Percentiles rank a stretch among this genome's conserved stretches.
phyloP scores from a whole-genome alignment of 768 basidiomycete species.

The Chiua virens region DNA sequence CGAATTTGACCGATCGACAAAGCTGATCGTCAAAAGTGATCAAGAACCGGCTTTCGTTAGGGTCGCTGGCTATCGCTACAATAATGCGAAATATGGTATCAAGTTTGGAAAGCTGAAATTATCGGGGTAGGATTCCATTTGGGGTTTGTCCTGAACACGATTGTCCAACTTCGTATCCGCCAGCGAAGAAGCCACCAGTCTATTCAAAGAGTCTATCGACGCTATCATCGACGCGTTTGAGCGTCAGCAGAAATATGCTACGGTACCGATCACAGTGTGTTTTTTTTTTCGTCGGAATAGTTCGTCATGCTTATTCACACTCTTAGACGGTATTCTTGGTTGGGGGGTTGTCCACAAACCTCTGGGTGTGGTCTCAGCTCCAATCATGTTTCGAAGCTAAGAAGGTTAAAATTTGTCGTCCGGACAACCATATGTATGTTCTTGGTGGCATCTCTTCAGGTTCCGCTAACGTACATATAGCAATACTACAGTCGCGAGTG shows the following conservation, averaged over 20 bases:
- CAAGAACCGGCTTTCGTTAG: too few species aligned
- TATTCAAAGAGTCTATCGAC: conserved; percentile 8
- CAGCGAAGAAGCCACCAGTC: conserved; percentile 7
- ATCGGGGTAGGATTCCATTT: conserved; percentile 1
- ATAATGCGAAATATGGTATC: too few species aligned
- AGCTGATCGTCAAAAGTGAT: too few species aligned
- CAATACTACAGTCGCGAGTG: conserved; percentile 12
- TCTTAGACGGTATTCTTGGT: conserved; percentile 14
- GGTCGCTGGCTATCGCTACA: too few species aligned
- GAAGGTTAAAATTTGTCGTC: conserved; percentile 3
- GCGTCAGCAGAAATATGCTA: conserved; percentile 1
- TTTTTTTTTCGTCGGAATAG: not conserved
- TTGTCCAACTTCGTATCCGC: not conserved
- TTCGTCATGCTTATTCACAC: not conserved
- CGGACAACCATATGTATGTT: conserved; percentile 14
- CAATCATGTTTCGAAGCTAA: conserved; percentile 8
- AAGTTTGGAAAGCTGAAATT: too few species aligned
- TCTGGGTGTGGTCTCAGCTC: conserved; percentile 8
- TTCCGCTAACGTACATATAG: not conserved
- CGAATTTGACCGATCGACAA: too few species aligned
- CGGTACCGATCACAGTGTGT: conserved; percentile 1
- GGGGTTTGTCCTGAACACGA: too few species aligned
- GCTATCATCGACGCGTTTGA: conserved; percentile 13
- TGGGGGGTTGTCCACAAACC: conserved; percentile 7
- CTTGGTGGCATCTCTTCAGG: not conserved